phyloP scores from a whole-genome alignment of 2,329 filamentous ascomycete species.

The Diplodia intermedia region DNA sequence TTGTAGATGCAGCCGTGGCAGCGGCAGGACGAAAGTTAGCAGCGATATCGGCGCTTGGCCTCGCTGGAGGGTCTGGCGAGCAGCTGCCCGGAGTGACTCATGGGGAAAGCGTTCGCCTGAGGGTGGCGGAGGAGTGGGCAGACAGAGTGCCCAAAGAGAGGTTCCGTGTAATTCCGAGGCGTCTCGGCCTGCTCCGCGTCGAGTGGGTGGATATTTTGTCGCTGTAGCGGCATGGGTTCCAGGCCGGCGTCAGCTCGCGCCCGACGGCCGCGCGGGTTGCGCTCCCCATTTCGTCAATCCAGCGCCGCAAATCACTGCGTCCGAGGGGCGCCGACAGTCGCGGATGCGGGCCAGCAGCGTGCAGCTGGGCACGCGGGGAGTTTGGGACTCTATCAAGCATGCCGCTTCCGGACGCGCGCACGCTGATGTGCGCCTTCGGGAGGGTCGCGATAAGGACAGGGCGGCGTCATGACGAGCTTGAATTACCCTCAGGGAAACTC shows the following conservation, averaged over 20 bases:
- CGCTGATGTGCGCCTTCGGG: slow-evolving; percentile 25
- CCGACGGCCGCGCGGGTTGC: slow-evolving; percentile 20
- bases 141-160: neutral
- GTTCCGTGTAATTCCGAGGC: slow-evolving; percentile 25
- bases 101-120: slow-evolving; percentile 36
- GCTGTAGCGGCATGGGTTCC: slow-evolving; percentile 18
- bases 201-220: slow-evolving; percentile 25
- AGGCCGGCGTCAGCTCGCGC: slow-evolving; percentile 1
- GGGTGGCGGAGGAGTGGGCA: slow-evolving; percentile 6
- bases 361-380: slow-evolving; percentile 28
- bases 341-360: slow-evolving; percentile 12
- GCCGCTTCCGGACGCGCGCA: slow-evolving; percentile 25
- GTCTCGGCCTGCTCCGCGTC: slow-evolving; percentile 20
- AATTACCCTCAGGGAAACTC: slow-evolving; percentile 31
- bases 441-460: slow-evolving; percentile 32
- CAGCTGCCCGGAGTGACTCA: slow-evolving; percentile 47
- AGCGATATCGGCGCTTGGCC: slow-evolving; percentile 46
- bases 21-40: slow-evolving; percentile 33
- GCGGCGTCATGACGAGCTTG: slow-evolving; percentile 30
- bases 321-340: slow-evolving; percentile 11
- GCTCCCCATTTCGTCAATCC: slow-evolving; percentile 16
- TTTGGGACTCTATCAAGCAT: slow-evolving; percentile 24
- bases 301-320: slow-evolving; percentile 19
- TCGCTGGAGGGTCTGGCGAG: slow-evolving; percentile 34
- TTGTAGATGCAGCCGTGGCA: slow-evolving; percentile 6